phyloP scores from a whole-genome alignment of 179 eudicot species.

The Beta lomatogona region DNA sequence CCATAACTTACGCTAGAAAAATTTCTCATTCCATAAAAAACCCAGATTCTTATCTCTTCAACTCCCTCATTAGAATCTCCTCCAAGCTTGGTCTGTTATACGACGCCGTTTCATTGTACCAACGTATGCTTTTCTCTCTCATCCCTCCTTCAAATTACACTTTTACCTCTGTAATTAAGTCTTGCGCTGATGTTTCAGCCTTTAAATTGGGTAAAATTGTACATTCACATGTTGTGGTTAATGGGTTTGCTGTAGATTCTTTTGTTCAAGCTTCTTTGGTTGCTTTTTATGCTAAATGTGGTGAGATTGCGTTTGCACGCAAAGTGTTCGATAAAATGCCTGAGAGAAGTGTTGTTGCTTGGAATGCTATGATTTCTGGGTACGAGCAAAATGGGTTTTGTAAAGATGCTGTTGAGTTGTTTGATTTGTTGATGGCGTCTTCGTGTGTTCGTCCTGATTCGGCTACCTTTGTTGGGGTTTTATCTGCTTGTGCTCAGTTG shows the following conservation, averaged over 20 bases:
- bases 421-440: conserved; percentile 24
- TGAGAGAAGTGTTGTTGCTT: conserved; percentile 32
- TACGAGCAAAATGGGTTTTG: conserved; percentile 38
- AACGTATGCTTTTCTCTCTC: conserved; percentile 21
- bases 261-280: conserved; percentile 38
- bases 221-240: conserved; percentile 29
- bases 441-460: conserved; percentile 30
- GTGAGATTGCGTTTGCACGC: conserved; percentile 31
- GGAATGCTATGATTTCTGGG: conserved; percentile 42
- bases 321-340: conserved; percentile 42
- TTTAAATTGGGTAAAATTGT: conserved; percentile 23
- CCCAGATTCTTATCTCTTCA: conserved; percentile 38
- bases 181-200: conserved; percentile 25
- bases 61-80: conserved; percentile 35
- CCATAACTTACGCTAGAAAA: conserved; percentile 30
- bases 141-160: conserved; percentile 34
- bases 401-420: conserved; percentile 34
- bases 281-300: conserved; percentile 32
- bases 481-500: conserved; percentile 38
- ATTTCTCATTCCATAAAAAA: conserved; percentile 22
- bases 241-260: conserved; percentile 32
- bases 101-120: conserved; percentile 30
- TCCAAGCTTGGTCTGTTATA: conserved; percentile 18
- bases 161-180: conserved; percentile 31
- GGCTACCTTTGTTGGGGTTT: conserved; percentile 36